Evolutionary conservation across 73 alveolate genomes (phyloP), one percentile per base, ranked within the genome.

Genomic region (Urostyla sp.): DNA sequence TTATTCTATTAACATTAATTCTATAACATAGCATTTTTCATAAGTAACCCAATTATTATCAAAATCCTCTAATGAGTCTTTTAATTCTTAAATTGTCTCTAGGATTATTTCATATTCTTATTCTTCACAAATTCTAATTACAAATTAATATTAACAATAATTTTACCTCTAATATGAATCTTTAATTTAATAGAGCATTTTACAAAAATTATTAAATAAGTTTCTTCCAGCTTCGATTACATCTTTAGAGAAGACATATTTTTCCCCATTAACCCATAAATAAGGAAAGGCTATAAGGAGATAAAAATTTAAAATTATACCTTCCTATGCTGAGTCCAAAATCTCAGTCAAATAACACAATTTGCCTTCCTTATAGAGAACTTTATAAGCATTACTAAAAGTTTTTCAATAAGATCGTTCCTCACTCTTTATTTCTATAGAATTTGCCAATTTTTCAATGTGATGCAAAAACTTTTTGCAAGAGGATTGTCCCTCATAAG

Each of bases 401-500:
- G 85, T 85, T 57, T 88, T 92, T 24, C 98, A 43, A 75, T 92
- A 92, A 73, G 78, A 84, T 45, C 98, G 67, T 56, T 77, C 80
- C 27, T 75, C 32, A 36, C 79, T 52, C 67, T 83, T 74, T 1
- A 85, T 84, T 53, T 87, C 79, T 51, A 89, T 69, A 1, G 87
- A 69, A 26, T 72, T 88, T 57, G 91, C 82, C 30, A 93, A 90
- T 53, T 82, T 44, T 37, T 93, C 98, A 0, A 93, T 80, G 57
- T 93, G 94, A 45, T 77, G 54, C 48, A 93, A 82, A 67, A 90
- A 86, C 44, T 91, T 80, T 57, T 75, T 87, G 66, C 96, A 89
- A 23, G 91, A 72, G 61, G 84, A 86, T 51, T 89, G 87, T 53
- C 98, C 98, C 67, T 93, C 96, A n/a, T 88, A 89, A 0, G 95